Conservation (phyloP, 345 rosid genomes). For the Bretschneidera sinensis region DNA sequence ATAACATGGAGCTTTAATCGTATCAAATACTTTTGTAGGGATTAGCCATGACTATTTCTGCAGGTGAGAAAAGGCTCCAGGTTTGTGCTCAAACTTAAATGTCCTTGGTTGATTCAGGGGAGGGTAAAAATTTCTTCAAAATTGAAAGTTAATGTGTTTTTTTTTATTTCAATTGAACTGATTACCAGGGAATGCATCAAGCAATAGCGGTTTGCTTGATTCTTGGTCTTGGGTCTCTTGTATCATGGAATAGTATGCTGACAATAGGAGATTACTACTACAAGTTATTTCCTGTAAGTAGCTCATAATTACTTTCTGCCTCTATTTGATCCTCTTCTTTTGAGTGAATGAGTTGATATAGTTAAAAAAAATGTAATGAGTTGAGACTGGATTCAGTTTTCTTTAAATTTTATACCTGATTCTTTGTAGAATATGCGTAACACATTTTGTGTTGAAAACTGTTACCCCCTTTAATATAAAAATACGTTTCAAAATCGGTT, state of each 20-base stretch:
- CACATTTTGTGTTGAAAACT: background rate
- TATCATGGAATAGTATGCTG: slow-evolving; percentile 83
- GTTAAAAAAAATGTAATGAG: too few relatives aligned
- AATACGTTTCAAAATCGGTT: background rate
- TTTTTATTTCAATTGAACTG: background rate
- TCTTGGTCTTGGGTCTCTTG: slow-evolving; percentile 75
- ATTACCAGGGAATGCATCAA: slow-evolving; percentile 53
- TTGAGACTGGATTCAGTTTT: background rate
- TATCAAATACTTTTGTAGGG: background rate
- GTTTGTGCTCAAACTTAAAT: slow-evolving; percentile 21
- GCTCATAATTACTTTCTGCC: background rate
- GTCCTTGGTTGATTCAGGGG: background rate
- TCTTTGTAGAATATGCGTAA: background rate
- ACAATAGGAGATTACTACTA: slow-evolving; percentile 81
- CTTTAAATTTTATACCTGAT: background rate
- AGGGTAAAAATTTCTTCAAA: background rate
- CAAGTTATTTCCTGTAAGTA: slow-evolving; percentile 49
- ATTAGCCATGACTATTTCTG: slow-evolving; percentile 14
- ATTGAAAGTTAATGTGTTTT: too few relatives aligned
- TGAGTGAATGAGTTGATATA: background rate
- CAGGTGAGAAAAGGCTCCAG: slow-evolving; percentile 29
- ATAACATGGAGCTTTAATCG: background rate
- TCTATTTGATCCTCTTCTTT: background rate
- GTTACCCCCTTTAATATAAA: background rate
- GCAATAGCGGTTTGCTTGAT: slow-evolving; percentile 68